These are phyloP conservation scores for Ustilago trichophora DNA, from an alignment of 1,284 basidiomycete species.

Conservation along the genomic window DNA sequence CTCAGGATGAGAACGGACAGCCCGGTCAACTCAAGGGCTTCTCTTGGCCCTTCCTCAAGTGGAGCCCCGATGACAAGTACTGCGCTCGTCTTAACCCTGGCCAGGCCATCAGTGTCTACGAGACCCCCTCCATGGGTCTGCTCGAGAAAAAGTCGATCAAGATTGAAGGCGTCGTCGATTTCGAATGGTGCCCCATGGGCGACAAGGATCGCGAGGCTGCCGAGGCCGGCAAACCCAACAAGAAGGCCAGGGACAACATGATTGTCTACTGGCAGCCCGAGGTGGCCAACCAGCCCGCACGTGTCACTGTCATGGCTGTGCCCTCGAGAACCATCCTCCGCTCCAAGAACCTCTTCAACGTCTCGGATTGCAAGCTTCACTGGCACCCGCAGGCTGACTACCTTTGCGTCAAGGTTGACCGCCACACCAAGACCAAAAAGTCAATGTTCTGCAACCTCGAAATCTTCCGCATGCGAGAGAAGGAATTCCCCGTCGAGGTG, in stretches of 20 bases:
- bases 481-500: constrained; percentile 97
- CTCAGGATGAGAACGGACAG: constrained; percentile 61
- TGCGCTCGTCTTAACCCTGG: constrained; percentile 88
- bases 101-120: constrained; percentile 94
- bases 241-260: constrained; percentile 83
- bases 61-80: constrained; percentile 96
- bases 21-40: constrained; percentile 73
- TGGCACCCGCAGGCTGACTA: constrained; percentile 99
- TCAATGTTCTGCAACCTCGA: constrained; percentile 98
- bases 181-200: constrained; percentile 96
- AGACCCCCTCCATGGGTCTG: constrained; percentile 91
- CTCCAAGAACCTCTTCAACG: constrained; percentile 98
- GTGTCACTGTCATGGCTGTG: constrained; percentile 90
- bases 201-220: constrained; percentile 78
- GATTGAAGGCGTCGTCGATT: constrained; percentile 97
- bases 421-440: constrained; percentile 99
- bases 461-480: constrained; percentile 96
- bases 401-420: constrained; percentile 98
- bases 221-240: constrained; percentile 65
- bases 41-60: constrained; percentile 93
- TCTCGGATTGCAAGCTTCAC: constrained; percentile 96
- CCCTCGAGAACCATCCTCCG: constrained; percentile 85
- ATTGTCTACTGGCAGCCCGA: constrained; percentile 98
- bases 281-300: constrained; percentile 91
- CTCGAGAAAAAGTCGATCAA: constrained; percentile 98